Conservation (phyloP, 805 yeast species). For the Ogataea minuta region DNA sequence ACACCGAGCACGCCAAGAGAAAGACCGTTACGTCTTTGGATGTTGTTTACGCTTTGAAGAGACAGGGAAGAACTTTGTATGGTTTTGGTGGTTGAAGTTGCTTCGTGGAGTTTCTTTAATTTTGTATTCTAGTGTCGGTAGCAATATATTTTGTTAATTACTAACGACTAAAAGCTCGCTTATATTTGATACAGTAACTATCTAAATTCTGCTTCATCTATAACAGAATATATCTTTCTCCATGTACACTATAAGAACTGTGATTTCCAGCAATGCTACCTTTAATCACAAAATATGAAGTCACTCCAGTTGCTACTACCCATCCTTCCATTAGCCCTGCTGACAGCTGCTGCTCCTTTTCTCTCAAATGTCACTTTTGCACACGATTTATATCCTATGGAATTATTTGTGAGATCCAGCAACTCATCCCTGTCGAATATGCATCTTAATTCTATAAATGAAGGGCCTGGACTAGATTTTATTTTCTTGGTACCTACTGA, state of each 20-base stretch:
- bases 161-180: constrained; percentile 3
- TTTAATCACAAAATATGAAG: no score
- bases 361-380: background rate
- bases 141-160: constrained; percentile 15
- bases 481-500: constrained; percentile 16
- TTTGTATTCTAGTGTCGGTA: constrained; percentile 23
- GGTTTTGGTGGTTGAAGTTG: constrained; percentile 96
- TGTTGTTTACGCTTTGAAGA: constrained; percentile 98
- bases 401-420: constrained; percentile 8
- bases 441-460: constrained; percentile 16
- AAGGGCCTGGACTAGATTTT: constrained; percentile 20
- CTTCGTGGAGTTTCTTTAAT: constrained; percentile 13
- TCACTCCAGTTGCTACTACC: background rate
- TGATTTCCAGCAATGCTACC: no score
- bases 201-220: background rate
- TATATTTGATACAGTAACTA: no score
- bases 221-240: no score
- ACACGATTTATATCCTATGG: constrained; percentile 5
- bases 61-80: constrained; percentile 99
- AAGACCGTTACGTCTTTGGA: constrained; percentile 98
- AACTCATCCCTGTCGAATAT: constrained; percentile 7
- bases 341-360: background rate
- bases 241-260: background rate
- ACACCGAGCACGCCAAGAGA: constrained; percentile 99
- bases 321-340: background rate